Evolutionary conservation across 2,329 filamentous ascomycete genomes (phyloP), one percentile per base, ranked within the genome.

Genomic region (Penicillium corylophilum): DNA sequence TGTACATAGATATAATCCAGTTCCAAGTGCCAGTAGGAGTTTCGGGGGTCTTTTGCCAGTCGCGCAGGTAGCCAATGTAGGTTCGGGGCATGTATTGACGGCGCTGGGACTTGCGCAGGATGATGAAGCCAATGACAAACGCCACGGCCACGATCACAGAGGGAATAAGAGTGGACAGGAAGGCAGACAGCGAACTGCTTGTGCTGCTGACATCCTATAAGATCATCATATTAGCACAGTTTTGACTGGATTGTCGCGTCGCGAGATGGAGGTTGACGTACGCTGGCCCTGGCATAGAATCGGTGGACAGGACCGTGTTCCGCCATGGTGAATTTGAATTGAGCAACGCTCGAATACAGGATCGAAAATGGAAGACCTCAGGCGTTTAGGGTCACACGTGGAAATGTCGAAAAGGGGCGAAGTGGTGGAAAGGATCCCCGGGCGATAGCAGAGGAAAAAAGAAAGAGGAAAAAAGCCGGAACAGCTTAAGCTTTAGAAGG

Each of bases 1-100:
- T 81, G 75, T 83, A 87, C 73, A 90, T 88, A 12, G 80, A 76
- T 9, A 73, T 73, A 51, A 90, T 71, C 88, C 88, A 91, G 61
- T 87, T 82, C 62, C 88, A 75, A 41, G 84, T 68, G 48, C 87
- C 86, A 23, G 68, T 77, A 3, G 86, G 83, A 0, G 87, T 76
- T 2, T 75, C 66, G 20, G 83, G 83, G 12, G 81, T 82, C 29
- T 85, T 82, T 55, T 84, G 77, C 62, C 71, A 66, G 33, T 78
- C 70, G 13, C 77, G 75, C 54, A 86, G 64, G 15, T 76, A 72
- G 2, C 79, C 77, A 35, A 82, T 69, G 59, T 81, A 82, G 20
- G 80, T 82, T 68, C 80, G 72, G 10, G 80, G 80, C 51, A 79
- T 76, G 67, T 83, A 83, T 60, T 74, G 77, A 50, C 80, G 71